Percentiles rank a stretch among this genome's conserved stretches.
phyloP scores from a whole-genome alignment of 148 eudicot species.

The Rhododendron henanense region DNA sequence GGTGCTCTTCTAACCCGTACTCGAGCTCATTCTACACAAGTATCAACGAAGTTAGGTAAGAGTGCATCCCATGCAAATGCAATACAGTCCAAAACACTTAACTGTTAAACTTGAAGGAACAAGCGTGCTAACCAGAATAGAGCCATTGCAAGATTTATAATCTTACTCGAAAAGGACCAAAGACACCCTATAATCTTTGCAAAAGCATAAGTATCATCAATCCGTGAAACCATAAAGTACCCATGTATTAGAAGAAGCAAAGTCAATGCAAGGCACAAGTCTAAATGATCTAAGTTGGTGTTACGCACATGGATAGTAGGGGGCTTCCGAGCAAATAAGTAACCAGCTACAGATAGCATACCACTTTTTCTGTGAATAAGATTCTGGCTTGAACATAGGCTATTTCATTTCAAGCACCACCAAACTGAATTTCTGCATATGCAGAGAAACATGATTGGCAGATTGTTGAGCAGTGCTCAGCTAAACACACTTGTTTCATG shows the following conservation, averaged over 20 bases:
- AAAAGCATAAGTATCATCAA: background rate
- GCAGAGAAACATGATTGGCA: background rate
- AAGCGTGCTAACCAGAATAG: background rate
- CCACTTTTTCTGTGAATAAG: background rate
- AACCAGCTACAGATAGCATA: background rate
- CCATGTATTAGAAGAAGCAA: background rate
- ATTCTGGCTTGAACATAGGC: background rate
- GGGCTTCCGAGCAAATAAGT: background rate
- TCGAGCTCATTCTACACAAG: conserved; percentile 11
- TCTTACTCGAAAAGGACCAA: background rate
- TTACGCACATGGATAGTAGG: background rate
- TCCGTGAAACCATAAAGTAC: background rate
- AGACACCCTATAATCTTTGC: background rate
- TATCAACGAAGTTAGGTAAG: background rate
- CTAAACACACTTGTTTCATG: background rate
- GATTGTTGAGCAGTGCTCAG: background rate
- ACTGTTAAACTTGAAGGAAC: background rate
- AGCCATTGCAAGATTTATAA: background rate
- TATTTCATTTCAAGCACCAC: background rate
- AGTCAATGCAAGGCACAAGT: background rate
- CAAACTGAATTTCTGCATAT: background rate
- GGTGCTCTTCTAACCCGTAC: conserved; percentile 4
- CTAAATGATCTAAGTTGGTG: background rate
- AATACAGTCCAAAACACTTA: background rate
- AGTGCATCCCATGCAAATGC: background rate